phyloP scores from a whole-genome alignment of 306 rosid genomes.

The Begonia fuchsioides region DNA sequence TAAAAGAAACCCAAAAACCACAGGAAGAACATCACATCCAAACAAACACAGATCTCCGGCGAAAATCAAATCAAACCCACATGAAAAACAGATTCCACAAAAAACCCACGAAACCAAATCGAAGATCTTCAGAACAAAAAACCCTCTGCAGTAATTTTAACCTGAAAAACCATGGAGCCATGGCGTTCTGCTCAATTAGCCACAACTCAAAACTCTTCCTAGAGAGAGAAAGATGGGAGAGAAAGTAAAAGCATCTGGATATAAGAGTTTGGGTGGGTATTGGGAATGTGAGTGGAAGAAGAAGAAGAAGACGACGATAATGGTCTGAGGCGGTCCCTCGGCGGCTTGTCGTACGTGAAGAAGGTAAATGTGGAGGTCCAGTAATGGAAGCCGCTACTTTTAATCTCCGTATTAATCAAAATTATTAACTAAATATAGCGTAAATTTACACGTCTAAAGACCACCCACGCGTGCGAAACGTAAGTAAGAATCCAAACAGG shows the following conservation, averaged over 20 bases:
- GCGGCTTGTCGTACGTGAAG: conserved; percentile 1
- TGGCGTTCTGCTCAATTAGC: background rate
- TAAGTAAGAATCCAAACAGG: no score
- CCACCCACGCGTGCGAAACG: no score
- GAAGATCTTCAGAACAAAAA: background rate
- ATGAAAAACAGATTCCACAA: background rate
- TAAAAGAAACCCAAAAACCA: background rate
- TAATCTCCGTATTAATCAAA: background rate
- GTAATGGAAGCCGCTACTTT: conserved; percentile 1
- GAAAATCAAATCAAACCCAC: background rate
- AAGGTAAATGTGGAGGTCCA: background rate
- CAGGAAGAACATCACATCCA: background rate
- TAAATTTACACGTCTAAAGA: background rate
- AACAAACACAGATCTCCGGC: background rate
- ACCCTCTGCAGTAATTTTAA: background rate
- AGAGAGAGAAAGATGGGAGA: background rate
- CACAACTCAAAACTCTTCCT: background rate
- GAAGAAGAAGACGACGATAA: background rate
- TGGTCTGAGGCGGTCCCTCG: conserved; percentile 6
- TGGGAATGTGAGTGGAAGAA: background rate
- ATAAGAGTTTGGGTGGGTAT: conserved; percentile 2
- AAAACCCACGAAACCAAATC: background rate
- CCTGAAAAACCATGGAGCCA: conserved; percentile 1
- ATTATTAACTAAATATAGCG: background rate
- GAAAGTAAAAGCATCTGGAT: background rate